A percentile compares a stretch with the other conserved stretches of the same genome.
Evolutionary conservation across 2,329 filamentous ascomycete genomes (phyloP).

Genomic region (Cytospora paraplurivora): DNA sequence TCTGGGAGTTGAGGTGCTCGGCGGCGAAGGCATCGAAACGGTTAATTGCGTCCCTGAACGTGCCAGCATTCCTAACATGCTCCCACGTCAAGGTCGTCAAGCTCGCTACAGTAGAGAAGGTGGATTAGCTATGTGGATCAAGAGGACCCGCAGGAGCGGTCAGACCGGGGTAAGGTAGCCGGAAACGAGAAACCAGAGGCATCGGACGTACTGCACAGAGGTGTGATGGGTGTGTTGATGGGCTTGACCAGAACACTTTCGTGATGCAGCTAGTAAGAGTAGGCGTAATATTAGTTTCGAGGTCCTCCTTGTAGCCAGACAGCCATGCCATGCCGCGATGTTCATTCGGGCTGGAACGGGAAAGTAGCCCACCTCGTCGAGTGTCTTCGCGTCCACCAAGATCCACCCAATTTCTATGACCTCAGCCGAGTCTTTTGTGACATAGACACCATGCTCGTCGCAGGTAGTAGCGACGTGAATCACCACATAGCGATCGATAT

Average conservation of each 20-base stretch:
- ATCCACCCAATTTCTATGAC: constrained; percentile 99
- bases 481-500: constrained; percentile 94
- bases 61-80: constrained; percentile 95
- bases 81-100: constrained; percentile 98
- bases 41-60: constrained; percentile 94
- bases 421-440: constrained; percentile 98
- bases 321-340: constrained; percentile 10
- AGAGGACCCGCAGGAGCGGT: constrained; percentile 14
- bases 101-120: constrained; percentile 66
- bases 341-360: constrained; percentile 6
- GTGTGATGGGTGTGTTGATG: constrained; percentile 97
- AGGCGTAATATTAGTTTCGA: constrained; percentile 10
- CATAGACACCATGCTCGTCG: constrained; percentile 98
- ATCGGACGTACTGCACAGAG: constrained; percentile 87
- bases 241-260: constrained; percentile 98
- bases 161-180: constrained; percentile 15
- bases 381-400: constrained; percentile 84
- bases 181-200: constrained; percentile 24
- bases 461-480: constrained; percentile 99
- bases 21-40: constrained; percentile 92
- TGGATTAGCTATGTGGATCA: constrained; percentile 15
- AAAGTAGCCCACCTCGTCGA: constrained; percentile 76
- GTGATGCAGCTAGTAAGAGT: constrained; percentile 73
- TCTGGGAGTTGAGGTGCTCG: constrained; percentile 87
- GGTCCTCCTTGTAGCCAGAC: constrained; percentile 26